phyloP scores from a whole-genome alignment of 2,329 filamentous ascomycete species.

The Pyrenophora seminiperda region DNA sequence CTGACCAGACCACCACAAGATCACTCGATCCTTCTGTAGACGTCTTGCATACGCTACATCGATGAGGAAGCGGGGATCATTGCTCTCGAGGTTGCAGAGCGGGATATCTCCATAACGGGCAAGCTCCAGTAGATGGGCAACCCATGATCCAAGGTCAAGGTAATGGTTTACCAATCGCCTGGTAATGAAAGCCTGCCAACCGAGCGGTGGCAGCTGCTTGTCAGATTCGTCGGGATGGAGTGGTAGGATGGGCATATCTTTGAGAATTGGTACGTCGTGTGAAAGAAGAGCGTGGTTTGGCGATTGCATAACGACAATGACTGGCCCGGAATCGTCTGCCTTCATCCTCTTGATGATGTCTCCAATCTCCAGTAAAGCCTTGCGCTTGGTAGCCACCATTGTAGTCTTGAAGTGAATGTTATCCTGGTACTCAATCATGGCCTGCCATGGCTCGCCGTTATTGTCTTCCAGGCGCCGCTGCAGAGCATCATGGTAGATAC shows the following conservation, averaged over 20 bases:
- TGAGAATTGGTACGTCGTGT: conserved; percentile 82
- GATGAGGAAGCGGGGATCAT: conserved; percentile 93
- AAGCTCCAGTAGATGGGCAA: conserved; percentile 83
- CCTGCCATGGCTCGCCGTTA: conserved; percentile 74
- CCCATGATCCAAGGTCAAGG: conserved; percentile 89
- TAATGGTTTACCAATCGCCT: conserved; percentile 88
- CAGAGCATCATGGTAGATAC: conserved; percentile 81
- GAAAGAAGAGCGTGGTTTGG: conserved; percentile 79
- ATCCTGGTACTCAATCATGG: conserved; percentile 85
- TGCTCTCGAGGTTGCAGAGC: conserved; percentile 90
- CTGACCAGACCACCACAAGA: conserved; percentile 94
- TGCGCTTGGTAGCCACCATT: conserved; percentile 86
- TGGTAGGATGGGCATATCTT: conserved; percentile 81
- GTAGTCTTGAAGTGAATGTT: conserved; percentile 82
- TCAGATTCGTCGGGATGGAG: conserved; percentile 83
- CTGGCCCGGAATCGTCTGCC: conserved; percentile 79
- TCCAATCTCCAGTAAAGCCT: conserved; percentile 84
- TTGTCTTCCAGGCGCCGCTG: conserved; percentile 68
- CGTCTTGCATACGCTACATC: conserved; percentile 92
- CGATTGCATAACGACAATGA: conserved; percentile 88
- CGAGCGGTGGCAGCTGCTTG: conserved; percentile 84
- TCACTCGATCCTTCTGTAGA: conserved; percentile 87
- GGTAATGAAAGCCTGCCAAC: conserved; percentile 90
- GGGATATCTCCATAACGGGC: conserved; percentile 93
- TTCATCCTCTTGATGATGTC: conserved; percentile 89